Evolutionary conservation across 371 early-diverging fungal genomes (phyloP).

Genomic region (Dichotomocladium elegans): DNA sequence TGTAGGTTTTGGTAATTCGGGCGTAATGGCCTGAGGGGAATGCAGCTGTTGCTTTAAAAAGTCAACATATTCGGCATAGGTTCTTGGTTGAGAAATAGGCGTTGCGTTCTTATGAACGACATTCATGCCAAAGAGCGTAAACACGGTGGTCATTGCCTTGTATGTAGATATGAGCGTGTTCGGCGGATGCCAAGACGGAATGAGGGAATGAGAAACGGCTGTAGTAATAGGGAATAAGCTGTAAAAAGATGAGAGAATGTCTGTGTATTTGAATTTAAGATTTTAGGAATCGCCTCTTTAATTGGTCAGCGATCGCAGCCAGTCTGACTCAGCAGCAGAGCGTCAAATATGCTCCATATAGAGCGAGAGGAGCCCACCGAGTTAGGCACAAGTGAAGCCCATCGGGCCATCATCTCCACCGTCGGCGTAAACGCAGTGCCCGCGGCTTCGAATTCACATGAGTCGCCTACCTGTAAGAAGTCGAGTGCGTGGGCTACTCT

Average conservation of each 20-base stretch:
- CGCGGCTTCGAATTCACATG: too few relatives aligned
- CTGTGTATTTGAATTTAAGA: too few relatives aligned
- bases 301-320: not conserved
- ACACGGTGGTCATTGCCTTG: conserved; percentile 24
- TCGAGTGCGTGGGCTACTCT: too few relatives aligned
- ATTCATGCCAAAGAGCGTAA: conserved; percentile 51
- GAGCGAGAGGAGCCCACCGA: too few relatives aligned
- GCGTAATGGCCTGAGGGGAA: conserved; percentile 42
- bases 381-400: too few relatives aligned
- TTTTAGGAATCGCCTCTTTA: not conserved
- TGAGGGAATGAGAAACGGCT: too few relatives aligned
- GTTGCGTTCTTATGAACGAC: conserved; percentile 29
- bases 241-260: not conserved
- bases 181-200: too few relatives aligned
- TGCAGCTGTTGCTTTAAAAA: conserved; percentile 46
- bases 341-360: too few relatives aligned
- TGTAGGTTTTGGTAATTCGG: conserved; percentile 22
- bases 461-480: too few relatives aligned
- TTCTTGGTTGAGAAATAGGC: conserved; percentile 22
- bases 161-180: not conserved
- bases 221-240: too few relatives aligned
- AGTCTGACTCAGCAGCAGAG: conserved; percentile 1
- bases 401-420: too few relatives aligned
- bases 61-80: conserved; percentile 40
- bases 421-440: too few relatives aligned